Evolutionary conservation across 2,329 filamentous ascomycete species (phyloP).

Genomic region (Akanthomyces uredinophilus): DNA sequence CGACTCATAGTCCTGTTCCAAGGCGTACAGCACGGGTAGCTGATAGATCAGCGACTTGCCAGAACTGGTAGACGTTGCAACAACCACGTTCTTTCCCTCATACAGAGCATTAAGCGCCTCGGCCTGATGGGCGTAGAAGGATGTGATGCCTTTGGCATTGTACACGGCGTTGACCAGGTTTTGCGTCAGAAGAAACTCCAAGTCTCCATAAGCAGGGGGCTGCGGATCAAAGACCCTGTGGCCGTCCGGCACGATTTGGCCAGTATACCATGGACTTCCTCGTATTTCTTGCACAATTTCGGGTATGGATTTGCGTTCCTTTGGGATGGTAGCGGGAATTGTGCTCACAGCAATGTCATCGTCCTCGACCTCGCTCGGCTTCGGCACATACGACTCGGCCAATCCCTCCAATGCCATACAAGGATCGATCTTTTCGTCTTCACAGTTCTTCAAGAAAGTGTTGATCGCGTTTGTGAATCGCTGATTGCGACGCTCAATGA

Average conservation of each 20-base stretch:
- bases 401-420: conserved; percentile 58
- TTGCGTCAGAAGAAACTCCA: conserved; percentile 84
- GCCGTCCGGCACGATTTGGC: conserved; percentile 88
- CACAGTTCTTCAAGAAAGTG: conserved; percentile 69
- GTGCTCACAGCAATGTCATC: conserved; percentile 34
- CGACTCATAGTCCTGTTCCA: conserved; percentile 71
- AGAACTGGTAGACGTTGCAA: conserved; percentile 91
- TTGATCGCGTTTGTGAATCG: conserved; percentile 78
- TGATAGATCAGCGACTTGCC: conserved; percentile 99
- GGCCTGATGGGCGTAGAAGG: conserved; percentile 86
- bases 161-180: conserved; percentile 92
- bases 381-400: conserved; percentile 57
- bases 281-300: conserved; percentile 85
- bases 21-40: conserved; percentile 78
- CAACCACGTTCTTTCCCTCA: conserved; percentile 78
- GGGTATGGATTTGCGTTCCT: conserved; percentile 70
- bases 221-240: conserved; percentile 88
- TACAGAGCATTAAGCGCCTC: conserved; percentile 88
- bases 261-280: conserved; percentile 78
- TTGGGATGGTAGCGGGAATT: conserved; percentile 68
- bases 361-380: conserved; percentile 41
- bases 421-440: conserved; percentile 59
- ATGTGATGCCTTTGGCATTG: conserved; percentile 80
- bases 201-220: conserved; percentile 71
- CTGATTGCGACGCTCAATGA: conserved; percentile 85